A percentile compares a stretch with the other conserved stretches of the same genome.
phyloP scores from a whole-genome alignment of 139 green algal species.

The Chlamydomonas sp. region DNA sequence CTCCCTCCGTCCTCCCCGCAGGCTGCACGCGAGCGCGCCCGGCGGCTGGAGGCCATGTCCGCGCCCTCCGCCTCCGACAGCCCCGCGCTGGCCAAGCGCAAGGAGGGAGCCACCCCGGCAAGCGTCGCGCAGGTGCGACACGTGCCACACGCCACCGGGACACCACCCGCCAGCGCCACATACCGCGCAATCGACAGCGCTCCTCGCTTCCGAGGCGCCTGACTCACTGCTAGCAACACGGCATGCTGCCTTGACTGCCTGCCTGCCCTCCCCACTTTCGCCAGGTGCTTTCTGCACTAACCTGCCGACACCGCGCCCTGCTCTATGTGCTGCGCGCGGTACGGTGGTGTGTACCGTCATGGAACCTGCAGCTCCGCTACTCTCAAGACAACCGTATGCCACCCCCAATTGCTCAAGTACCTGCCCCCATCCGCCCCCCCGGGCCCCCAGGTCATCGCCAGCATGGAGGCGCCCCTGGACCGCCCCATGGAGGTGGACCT shows the following conservation, averaged over 20 bases:
- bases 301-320: no score
- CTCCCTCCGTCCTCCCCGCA: background rate
- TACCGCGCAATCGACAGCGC: no score
- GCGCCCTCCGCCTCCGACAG: background rate
- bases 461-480: constrained; percentile 18
- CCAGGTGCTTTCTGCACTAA: no score
- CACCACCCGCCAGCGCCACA: no score
- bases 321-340: no score
- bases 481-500: constrained; percentile 21
- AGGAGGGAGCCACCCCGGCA: background rate
- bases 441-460: background rate
- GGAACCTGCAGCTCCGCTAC: background rate
- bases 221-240: no score
- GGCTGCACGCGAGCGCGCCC: constrained; percentile 4
- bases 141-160: background rate
- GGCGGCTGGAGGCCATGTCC: constrained; percentile 1
- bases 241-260: no score
- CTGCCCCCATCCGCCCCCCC: background rate
- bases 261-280: no score
- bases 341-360: no score
- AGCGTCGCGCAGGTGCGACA: constrained; percentile 13
- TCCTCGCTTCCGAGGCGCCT: no score
- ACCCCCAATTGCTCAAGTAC: background rate
- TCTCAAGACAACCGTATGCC: background rate
- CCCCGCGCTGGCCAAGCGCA: background rate